Conservation (phyloP, 371 early-diverging fungal species). For the Mortierella sp. region DNA sequence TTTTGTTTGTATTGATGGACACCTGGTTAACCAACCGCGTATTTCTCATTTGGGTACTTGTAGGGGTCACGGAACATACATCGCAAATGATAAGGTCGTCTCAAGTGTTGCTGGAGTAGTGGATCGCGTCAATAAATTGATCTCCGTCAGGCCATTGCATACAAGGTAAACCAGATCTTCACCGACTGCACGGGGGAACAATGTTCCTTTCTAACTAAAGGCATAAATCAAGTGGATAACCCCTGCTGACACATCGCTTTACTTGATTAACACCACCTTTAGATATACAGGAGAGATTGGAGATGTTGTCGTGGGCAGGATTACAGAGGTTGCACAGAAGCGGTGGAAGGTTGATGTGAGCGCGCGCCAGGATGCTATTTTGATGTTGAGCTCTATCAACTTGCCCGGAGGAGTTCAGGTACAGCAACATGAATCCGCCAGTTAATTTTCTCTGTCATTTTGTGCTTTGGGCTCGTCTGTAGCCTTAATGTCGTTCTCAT, state of each 20-base stretch:
- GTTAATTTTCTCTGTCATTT: not conserved
- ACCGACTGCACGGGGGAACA: not conserved
- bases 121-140: constrained; percentile 96
- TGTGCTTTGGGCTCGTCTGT: not conserved
- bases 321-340: constrained; percentile 90
- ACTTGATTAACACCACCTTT: not conserved
- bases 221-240: no score
- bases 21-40: not conserved
- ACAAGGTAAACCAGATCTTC: constrained; percentile 69
- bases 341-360: constrained; percentile 99
- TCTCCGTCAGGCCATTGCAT: constrained; percentile 93
- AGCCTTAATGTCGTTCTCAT: no score
- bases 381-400: constrained; percentile 95
- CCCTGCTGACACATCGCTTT: not conserved
- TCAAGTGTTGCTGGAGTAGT: constrained; percentile 95
- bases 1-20: not conserved
- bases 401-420: constrained; percentile 98
- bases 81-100: constrained; percentile 74
- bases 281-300: constrained; percentile 96
- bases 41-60: not conserved
- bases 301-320: constrained; percentile 98
- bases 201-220: not conserved
- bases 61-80: constrained; percentile 97
- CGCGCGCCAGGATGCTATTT: constrained; percentile 89
- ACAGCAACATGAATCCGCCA: constrained; percentile 4